These are phyloP conservation scores for Choricystis sp. DNA, from an alignment of 139 green algal genomes.

Conservation along the genomic window DNA sequence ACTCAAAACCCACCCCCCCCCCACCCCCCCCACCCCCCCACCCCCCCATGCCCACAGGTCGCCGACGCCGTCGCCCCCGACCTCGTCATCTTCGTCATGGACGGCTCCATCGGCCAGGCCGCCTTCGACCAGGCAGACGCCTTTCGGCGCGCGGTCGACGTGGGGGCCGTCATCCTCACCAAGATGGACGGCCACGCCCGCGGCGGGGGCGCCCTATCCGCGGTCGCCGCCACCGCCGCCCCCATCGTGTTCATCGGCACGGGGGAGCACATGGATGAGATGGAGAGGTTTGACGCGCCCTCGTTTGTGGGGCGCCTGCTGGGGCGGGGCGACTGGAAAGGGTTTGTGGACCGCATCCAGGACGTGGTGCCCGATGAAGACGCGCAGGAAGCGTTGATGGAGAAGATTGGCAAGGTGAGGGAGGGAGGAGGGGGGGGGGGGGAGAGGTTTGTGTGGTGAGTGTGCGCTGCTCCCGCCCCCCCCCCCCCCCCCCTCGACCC, in stretches of 20 bases:
- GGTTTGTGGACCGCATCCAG: slow-evolving; percentile 90
- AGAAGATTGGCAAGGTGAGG: slow-evolving; percentile 46
- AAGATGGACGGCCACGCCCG: slow-evolving; percentile 99
- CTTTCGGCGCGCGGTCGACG: slow-evolving; percentile 85
- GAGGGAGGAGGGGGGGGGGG: neutral
- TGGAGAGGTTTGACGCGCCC: slow-evolving; percentile 92
- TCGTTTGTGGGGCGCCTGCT: slow-evolving; percentile 89
- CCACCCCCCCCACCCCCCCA: neutral
- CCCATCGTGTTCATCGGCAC: slow-evolving; percentile 96
- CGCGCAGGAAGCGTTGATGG: slow-evolving; percentile 68
- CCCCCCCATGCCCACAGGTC: neutral
- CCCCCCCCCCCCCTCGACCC: too few species aligned
- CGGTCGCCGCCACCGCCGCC: slow-evolving; percentile 78
- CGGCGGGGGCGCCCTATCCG: slow-evolving; percentile 84
- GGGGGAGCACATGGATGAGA: slow-evolving; percentile 98
- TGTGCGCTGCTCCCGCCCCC: neutral
- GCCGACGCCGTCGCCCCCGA: slow-evolving; percentile 54
- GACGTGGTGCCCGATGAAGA: slow-evolving; percentile 65
- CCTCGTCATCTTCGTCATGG: slow-evolving; percentile 97
- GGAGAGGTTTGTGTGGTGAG: neutral
- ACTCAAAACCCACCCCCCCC: neutral
- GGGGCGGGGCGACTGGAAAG: slow-evolving; percentile 73
- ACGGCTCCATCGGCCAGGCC: slow-evolving; percentile 90
- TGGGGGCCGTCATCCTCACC: slow-evolving; percentile 91
- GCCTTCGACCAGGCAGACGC: slow-evolving; percentile 94